A percentile compares a stretch with the other conserved stretches of the same genome.
These are phyloP conservation scores for Aspergillus fischeri DNA, from an alignment of 2,329 filamentous ascomycete species.

Conservation along the genomic window DNA sequence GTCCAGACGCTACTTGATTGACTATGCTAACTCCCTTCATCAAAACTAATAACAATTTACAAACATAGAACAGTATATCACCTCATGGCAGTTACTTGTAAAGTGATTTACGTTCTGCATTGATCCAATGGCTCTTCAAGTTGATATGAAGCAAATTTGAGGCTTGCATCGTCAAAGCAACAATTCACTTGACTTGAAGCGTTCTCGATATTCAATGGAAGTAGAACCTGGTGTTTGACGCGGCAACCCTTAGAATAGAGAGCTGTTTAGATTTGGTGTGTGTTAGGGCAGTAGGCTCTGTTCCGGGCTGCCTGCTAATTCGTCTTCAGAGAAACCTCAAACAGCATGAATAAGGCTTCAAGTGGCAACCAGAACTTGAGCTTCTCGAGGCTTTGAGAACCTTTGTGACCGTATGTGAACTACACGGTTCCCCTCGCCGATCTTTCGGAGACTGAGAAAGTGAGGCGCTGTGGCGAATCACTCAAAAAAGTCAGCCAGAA, in stretches of 20 bases:
- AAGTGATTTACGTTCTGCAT: too few relatives aligned
- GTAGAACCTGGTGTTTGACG: not conserved
- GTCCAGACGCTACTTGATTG: not conserved
- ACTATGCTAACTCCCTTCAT: too few relatives aligned
- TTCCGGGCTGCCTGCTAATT: not conserved
- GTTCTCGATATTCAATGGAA: not conserved
- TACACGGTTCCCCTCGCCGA: not conserved
- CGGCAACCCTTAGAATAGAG: not conserved
- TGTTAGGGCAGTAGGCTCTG: not conserved
- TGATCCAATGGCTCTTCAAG: not conserved
- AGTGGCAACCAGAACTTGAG: not conserved
- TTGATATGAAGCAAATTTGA: not conserved
- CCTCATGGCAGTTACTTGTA: too few relatives aligned
- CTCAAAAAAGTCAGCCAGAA: not conserved
- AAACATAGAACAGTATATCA: too few relatives aligned
- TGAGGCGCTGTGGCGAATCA: conserved; percentile 12
- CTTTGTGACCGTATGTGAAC: not conserved
- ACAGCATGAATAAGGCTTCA: not conserved
- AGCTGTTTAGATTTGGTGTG: too few relatives aligned
- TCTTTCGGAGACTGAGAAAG: conserved; percentile 5
- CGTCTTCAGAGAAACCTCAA: not conserved
- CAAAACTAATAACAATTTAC: too few relatives aligned
- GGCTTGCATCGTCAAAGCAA: not conserved
- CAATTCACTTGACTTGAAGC: not conserved
- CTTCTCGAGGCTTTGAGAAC: not conserved